Evolutionary conservation across 768 basidiomycete genomes (phyloP).

Genomic region (button mushroom (Agaricus bisporus)): DNA sequence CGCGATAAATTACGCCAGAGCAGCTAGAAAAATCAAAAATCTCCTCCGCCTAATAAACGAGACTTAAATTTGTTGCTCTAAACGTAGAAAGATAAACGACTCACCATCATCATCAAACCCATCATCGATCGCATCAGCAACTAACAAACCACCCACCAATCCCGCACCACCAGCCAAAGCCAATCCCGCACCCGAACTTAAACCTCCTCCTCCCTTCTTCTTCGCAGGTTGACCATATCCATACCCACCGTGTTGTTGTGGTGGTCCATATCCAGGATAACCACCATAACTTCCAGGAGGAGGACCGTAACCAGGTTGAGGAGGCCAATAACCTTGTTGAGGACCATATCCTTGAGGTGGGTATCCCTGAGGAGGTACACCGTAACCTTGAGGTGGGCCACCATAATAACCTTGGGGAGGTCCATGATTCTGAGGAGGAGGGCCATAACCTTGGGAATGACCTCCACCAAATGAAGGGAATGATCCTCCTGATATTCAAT

Average conservation of each 20-base stretch:
- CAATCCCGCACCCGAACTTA: slow-evolving; percentile 32
- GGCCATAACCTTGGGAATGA: slow-evolving; percentile 11
- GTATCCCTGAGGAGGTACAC: background rate
- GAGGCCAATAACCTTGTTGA: background rate
- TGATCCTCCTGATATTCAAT: slow-evolving; percentile 2
- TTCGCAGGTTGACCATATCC: slow-evolving; percentile 11
- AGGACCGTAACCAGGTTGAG: background rate
- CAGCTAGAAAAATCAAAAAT: background rate
- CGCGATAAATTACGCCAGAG: background rate
- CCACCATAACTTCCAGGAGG: background rate
- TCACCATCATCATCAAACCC: slow-evolving; percentile 18
- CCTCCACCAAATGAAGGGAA: background rate
- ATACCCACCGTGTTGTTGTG: slow-evolving; percentile 26
- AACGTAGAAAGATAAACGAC: background rate
- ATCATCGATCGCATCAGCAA: slow-evolving; percentile 45
- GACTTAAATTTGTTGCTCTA: background rate
- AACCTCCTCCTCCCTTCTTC: slow-evolving; percentile 40
- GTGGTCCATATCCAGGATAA: background rate
- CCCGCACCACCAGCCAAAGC: slow-evolving; percentile 51
- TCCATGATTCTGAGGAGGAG: slow-evolving; percentile 16
- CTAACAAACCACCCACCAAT: slow-evolving; percentile 55
- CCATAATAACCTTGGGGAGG: background rate
- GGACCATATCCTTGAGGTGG: background rate
- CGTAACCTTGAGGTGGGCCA: background rate
- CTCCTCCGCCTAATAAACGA: background rate